Base-by-base conservation (phyloP, 2,329 filamentous ascomycete genomes). In the Ophiostoma novo-ulmi region DNA sequence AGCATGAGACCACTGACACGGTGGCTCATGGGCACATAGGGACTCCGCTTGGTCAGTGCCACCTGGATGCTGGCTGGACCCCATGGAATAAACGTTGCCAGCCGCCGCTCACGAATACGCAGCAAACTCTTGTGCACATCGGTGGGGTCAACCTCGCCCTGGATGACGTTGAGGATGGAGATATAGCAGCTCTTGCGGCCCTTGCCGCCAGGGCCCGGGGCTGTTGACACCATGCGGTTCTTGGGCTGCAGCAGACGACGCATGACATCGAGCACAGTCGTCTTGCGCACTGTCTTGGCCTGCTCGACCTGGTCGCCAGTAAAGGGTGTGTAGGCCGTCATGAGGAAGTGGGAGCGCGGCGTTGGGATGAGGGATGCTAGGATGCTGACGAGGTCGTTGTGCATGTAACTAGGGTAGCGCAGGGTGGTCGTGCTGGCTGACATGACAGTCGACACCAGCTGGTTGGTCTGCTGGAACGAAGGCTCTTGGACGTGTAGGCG, bases 31-130 rank as follows among this genome's bases (percentile, higher is more conserved):
- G 93, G 91, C 61, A 97, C 91, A 78, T 99, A 98, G 1, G 96
- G 96, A 61, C 94, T 97, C 77, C 96, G 93, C 83, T 97, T 97
- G 1, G 95, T 97, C 73, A 99, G 82, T 3, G 95, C 96, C 14
- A 99, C 95, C 80, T 99, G 95, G 74, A 99, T 99, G 77, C 93
- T 97, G 38, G 95, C 95, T 0, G 95, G 95, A 0, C 95, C 95
- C 95, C 95, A 99, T 11, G 96, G 95, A 74, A 99, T 99, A 78
- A 99, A 99, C 0, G 93, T 96, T 11, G 95, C 96, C 70, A 99
- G 86, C 72, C 93, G 89, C 68, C 95, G 90, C 83, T 99, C 95
- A 68, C 95, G 90, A 77, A 99, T 99, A 74, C 95, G 92, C 71
- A 99, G 88, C 71, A 99, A 84, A 74, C 94, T 98, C 86, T 99